Base-by-base conservation (phyloP, 306 rosid species). In the Cicer yamashitae region DNA sequence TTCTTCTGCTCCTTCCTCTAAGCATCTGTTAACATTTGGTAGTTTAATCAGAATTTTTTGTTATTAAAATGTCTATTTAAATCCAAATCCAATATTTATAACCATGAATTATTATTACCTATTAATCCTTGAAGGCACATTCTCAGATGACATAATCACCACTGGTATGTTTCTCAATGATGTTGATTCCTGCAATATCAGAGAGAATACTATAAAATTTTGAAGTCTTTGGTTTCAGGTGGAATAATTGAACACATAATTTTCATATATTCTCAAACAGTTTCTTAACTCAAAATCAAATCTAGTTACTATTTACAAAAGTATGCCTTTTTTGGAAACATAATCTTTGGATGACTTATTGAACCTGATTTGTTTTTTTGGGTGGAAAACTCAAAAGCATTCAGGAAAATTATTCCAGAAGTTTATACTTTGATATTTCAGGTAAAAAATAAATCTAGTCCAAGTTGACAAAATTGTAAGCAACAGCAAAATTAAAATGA, bases 1-100 rank as follows among this genome's bases (percentile, higher is more conserved):
- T 37, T 94, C 98, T 45, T 94, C 96, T 61, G 96, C 98, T 40
- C 98, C 98, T 90, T 94, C 93, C 81, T 90, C 97, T 56, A 94
- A 87, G 56, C 98, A 94, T 84, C 97, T 94, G 85, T 71, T 81
- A 45, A 34, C 20, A 79, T 54, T 56, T 18, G 6, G 59, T 15
- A 43, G 38, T n/a, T 39, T 75, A 20, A 70, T 83, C 70, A 77
- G 73, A 40, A 15, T 10, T 15, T 61, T 15, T 1, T 40, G 14
- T 39, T 7, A n/a, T n/a, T n/a, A n/a, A n/a, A n/a, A n/a, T n/a
- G n/a, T n/a, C n/a, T n/a, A n/a, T n/a, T n/a, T n/a, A n/a, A n/a
- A 20, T 20, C 20, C 25, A 22, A 22, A 22, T 22, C 30, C 30
- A 25, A 25, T 25, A 25, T 25, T 25, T 25, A 25, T 25, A 2